Evolutionary conservation across 1,139 yeast species (phyloP), one percentile per base, ranked within the genome.

Genomic region (Eremothecium cymbalariae): DNA sequence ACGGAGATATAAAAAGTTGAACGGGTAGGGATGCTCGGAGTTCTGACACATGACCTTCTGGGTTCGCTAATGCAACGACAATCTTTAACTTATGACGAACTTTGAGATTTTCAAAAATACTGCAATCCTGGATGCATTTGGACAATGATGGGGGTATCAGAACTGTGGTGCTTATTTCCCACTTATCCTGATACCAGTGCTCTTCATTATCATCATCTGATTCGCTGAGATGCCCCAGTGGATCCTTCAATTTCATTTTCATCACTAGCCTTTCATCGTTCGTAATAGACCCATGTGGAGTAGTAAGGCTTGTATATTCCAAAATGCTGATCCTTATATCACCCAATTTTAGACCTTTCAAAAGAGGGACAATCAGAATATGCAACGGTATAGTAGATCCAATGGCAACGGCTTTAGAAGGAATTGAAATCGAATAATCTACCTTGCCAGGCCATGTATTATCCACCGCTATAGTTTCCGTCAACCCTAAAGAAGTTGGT

Each of bases 381-480:
- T 76, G 70, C 8, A 90, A 69, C 1, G 85, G 82, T 2, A 83
- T 68, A 0, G 74, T 64, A 0, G 94, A 77, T 1, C 98, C 98
- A 27, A 90, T 77, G 0, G 97, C 94, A 23, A 85, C 73, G 0
- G 97, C 95, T 53, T 83, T 79, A 11, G 88, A 69, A 0, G 97
- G 96, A 7, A 84, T 77, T 40, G 83, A 81, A 37, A 90, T 73
- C 2, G 90, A 74, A 58, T 90, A 90, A 50, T 93, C 97, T 31
- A 90, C 84, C 57, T 90, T 90, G 31, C 74, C 66, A 2, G 98
- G 97, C 99, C 99, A 93, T 0, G 90, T 79, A 55, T 90, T 90
- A 53, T 86, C 95, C 15, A 90, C 94, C 0, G 95, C 86, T 46
- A 86, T 83, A 4, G 97, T 85, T 59, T 90, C 97, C 0, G 93